phyloP scores from a whole-genome alignment of 2,329 filamentous ascomycete species.

The Ophiocordyceps camponoti-saundersi region DNA sequence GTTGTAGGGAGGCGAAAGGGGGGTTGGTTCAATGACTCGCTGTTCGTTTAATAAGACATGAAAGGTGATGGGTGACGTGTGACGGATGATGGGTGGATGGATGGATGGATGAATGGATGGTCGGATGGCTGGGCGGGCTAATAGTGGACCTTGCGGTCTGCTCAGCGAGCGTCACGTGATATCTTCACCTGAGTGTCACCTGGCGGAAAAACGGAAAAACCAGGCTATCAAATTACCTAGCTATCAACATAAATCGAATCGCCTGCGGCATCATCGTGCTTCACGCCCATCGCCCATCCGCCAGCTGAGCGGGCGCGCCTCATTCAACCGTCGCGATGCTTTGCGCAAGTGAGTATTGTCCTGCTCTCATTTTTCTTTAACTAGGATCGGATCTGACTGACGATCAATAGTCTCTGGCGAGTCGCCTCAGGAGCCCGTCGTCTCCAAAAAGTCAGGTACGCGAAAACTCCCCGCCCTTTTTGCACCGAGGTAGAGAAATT shows the following conservation, averaged over 20 bases:
- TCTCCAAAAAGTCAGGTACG: conserved; percentile 84
- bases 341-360: conserved; percentile 24
- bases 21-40: too few species aligned
- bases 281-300: too few species aligned
- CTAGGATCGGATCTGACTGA: conserved; percentile 4
- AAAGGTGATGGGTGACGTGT: too few species aligned
- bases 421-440: conserved; percentile 84
- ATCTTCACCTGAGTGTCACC: too few species aligned
- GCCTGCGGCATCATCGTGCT: neutral
- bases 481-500: neutral
- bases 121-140: too few species aligned
- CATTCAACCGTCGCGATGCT: conserved; percentile 21
- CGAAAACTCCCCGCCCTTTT: conserved; percentile 4
- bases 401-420: conserved; percentile 68
- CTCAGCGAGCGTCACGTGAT: too few species aligned
- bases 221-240: neutral
- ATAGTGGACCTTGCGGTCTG: too few species aligned
- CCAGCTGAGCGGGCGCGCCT: conserved; percentile 4
- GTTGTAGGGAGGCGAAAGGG: neutral
- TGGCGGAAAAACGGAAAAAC: neutral
- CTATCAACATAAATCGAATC: neutral
- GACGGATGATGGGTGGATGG: too few species aligned
- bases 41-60: too few species aligned
- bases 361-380: too few species aligned
- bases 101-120: too few species aligned